These are phyloP conservation scores for Amanita molliuscula DNA, from an alignment of 768 basidiomycete species.

Conservation along the genomic window DNA sequence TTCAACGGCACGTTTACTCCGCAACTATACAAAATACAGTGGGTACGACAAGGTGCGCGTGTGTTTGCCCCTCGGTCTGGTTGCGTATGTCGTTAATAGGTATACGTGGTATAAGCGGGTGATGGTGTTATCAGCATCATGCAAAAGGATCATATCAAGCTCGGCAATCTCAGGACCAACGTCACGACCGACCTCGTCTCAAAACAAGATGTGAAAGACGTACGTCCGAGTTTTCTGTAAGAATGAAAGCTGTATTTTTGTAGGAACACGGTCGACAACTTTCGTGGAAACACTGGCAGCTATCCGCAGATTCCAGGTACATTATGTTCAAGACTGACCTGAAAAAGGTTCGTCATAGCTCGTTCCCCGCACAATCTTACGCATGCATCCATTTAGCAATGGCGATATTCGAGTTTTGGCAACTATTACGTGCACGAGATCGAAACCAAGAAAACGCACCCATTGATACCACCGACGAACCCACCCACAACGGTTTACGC, in stretches of 20 bases:
- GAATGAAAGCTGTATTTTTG: neutral
- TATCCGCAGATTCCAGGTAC: conserved; percentile 88
- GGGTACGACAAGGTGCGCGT: conserved; percentile 82
- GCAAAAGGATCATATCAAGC: conserved; percentile 54
- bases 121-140: conserved; percentile 83
- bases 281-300: conserved; percentile 53
- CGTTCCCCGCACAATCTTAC: neutral
- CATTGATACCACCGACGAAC: conserved; percentile 55
- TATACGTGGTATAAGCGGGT: conserved; percentile 47
- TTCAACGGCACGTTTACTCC: conserved; percentile 83
- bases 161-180: conserved; percentile 76
- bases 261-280: conserved; percentile 50
- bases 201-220: conserved; percentile 52
- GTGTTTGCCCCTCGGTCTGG: conserved; percentile 11
- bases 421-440: conserved; percentile 93
- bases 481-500: conserved; percentile 74
- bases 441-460: conserved; percentile 52
- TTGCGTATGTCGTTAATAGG: neutral
- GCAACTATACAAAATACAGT: conserved; percentile 42
- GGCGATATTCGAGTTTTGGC: conserved; percentile 84
- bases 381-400: conserved; percentile 48
- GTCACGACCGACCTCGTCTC: conserved; percentile 51
- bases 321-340: conserved; percentile 72
- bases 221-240: conserved; percentile 20
- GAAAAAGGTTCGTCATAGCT: conserved; percentile 48